Evolutionary conservation across 495 filamentous ascomycete species (phyloP).

Genomic region (Penicillium antarcticum): DNA sequence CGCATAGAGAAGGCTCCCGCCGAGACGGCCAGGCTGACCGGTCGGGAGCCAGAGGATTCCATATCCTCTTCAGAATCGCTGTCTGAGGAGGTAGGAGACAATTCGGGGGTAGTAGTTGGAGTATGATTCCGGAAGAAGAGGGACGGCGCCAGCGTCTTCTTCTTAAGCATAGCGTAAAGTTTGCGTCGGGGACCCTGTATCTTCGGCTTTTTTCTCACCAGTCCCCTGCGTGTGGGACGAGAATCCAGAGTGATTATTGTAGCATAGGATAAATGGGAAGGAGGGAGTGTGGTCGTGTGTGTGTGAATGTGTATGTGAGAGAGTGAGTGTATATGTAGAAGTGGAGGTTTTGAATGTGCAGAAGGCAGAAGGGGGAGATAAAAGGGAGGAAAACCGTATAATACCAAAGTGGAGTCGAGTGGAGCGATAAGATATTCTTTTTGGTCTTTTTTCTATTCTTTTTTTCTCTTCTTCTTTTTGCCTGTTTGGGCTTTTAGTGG

Average conservation of each 20-base stretch:
- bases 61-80: conserved; percentile 59
- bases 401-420: conserved; percentile 2
- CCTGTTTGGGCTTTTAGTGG: not conserved
- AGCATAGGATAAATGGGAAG: not conserved
- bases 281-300: not conserved
- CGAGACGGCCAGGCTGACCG: conserved; percentile 61
- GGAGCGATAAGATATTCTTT: conserved; percentile 6
- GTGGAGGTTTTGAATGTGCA: too few relatives aligned
- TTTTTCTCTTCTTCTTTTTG: not conserved
- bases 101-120: conserved; percentile 41
- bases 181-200: conserved; percentile 27
- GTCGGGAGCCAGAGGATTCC: conserved; percentile 51
- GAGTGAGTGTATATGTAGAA: not conserved
- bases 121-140: conserved; percentile 39
- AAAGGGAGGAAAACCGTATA: not conserved
- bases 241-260: conserved; percentile 23
- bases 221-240: conserved; percentile 19
- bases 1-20: conserved; percentile 65
- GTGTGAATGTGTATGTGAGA: not conserved
- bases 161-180: conserved; percentile 49
- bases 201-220: conserved; percentile 24
- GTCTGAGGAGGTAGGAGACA: conserved; percentile 41
- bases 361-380: not conserved
- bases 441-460: not conserved
- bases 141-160: conserved; percentile 41